Percentiles rank a stretch among this genome's conserved stretches.
phyloP scores from a whole-genome alignment of 2,329 filamentous ascomycete genomes.

The Pseudopyricularia javanii region DNA sequence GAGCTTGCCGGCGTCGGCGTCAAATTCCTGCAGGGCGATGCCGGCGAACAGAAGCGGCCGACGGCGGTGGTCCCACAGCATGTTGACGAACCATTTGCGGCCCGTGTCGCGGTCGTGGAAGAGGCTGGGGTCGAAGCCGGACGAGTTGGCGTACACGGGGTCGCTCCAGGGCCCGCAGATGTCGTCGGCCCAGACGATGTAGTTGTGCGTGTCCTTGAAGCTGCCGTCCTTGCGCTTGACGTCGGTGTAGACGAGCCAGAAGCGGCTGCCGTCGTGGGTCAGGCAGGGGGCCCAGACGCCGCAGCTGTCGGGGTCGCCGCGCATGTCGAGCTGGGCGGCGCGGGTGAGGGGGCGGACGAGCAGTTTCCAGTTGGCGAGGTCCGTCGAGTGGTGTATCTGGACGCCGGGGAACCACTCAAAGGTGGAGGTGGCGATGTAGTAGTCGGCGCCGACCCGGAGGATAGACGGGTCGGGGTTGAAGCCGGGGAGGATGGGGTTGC shows the following conservation, averaged over 20 bases:
- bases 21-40: constrained; percentile 46
- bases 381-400: constrained; percentile 40
- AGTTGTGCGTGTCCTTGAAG: constrained; percentile 53
- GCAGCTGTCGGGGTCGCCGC: constrained; percentile 39
- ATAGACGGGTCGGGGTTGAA: constrained; percentile 44
- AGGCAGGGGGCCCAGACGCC: constrained; percentile 55
- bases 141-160: constrained; percentile 45
- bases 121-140: constrained; percentile 49
- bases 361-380: constrained; percentile 40
- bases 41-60: constrained; percentile 39
- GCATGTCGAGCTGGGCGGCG: constrained; percentile 35
- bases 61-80: constrained; percentile 41
- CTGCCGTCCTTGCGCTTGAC: constrained; percentile 56
- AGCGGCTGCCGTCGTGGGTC: constrained; percentile 44
- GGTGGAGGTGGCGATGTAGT: constrained; percentile 43
- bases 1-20: constrained; percentile 31
- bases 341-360: constrained; percentile 32
- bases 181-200: constrained; percentile 40
- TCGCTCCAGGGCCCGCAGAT: constrained; percentile 52
- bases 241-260: constrained; percentile 52
- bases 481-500: constrained; percentile 41
- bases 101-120: constrained; percentile 43
- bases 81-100: constrained; percentile 43
- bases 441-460: constrained; percentile 36
- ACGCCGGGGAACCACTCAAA: constrained; percentile 45